Conservation (phyloP, 2,329 filamentous ascomycete species). For the Aspergillus fructus region DNA sequence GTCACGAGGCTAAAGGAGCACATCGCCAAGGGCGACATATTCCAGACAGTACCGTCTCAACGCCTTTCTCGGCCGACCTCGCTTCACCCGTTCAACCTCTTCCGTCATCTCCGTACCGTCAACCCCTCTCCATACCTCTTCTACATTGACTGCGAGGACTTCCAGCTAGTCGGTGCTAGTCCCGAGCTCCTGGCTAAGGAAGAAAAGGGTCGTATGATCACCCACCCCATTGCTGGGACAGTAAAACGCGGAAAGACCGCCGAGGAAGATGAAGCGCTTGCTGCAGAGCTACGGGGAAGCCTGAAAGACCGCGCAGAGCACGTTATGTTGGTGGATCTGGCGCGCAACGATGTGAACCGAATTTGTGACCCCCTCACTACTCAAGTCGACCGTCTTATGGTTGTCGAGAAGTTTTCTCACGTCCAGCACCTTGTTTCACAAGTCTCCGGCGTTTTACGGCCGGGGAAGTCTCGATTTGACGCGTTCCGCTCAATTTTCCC, state of each 20-base stretch:
- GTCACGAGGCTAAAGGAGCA: constrained; percentile 84
- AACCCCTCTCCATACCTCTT: constrained; percentile 98
- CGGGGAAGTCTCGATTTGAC: constrained; percentile 85
- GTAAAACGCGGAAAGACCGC: constrained; percentile 80
- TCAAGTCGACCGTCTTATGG: constrained; percentile 90
- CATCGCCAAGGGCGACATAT: constrained; percentile 89
- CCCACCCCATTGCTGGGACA: constrained; percentile 94
- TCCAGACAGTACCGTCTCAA: constrained; percentile 95
- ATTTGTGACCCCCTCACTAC: constrained; percentile 89
- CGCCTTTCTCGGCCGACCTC: constrained; percentile 84
- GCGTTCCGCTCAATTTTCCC: constrained; percentile 97
- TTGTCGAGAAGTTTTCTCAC: constrained; percentile 90
- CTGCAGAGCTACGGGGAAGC: constrained; percentile 71
- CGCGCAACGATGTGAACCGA: constrained; percentile 93
- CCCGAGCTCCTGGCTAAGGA: constrained; percentile 93
- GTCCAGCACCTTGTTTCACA: constrained; percentile 97
- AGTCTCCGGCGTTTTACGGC: constrained; percentile 84
- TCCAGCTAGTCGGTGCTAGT: constrained; percentile 92
- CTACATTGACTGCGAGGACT: constrained; percentile 86
- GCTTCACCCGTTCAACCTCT: constrained; percentile 97
- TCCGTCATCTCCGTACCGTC: constrained; percentile 91
- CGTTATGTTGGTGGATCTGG: constrained; percentile 96
- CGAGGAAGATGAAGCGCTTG: constrained; percentile 78
- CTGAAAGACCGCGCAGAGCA: constrained; percentile 93
- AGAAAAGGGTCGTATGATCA: constrained; percentile 83